Evolutionary conservation across 495 filamentous ascomycete genomes (phyloP), one percentile per base, ranked within the genome.

Genomic region (Gamarada debralockiae): DNA sequence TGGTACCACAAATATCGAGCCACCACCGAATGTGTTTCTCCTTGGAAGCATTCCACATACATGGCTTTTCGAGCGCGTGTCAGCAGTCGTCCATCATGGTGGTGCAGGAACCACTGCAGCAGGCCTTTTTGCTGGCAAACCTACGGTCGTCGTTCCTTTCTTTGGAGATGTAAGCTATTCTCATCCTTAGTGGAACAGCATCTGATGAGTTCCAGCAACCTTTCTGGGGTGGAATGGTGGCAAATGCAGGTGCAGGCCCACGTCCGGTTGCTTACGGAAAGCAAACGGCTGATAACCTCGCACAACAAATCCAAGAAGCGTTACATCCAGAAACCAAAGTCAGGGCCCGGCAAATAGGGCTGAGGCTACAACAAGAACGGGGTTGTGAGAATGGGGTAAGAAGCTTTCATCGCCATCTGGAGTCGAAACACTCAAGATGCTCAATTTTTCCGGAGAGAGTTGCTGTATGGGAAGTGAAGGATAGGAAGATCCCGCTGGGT

Each of bases 151-250:
- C 18, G 79, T 92, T 8, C 88, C 88, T 0, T 92, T 92, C 68
- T 91, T 92, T 59, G 88, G 88, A 3, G 88, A 91, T 48, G 68
- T 71, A 60, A 48, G 67, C 59, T 14, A 15, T 49, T 34, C 17
- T 8, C 45, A 20, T 29, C 2, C 10, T 1, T 3, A 3, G 12
- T 29, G 12, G 25, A 48, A 36, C 17, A 21, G 8, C 13, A 36
- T 10, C 21, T 37, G 24, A 44, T n/a, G n/a, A n/a, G n/a, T n/a
- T n/a, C n/a, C 25, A 91, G 48, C 87, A 90, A 61, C 81, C 83
- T 0, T 91, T 90, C 55, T 91, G 88, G 88, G 88, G 87, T 18
- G 67, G 74, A 2, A 86, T 91, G 74, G 77, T 91, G 18, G 80
- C 81, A 3, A 72, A 65, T 29, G 80, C 85, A 14, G 83, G 84